Conservation (phyloP, 2,329 filamentous ascomycete species). For the Xylariaceae sp. region DNA sequence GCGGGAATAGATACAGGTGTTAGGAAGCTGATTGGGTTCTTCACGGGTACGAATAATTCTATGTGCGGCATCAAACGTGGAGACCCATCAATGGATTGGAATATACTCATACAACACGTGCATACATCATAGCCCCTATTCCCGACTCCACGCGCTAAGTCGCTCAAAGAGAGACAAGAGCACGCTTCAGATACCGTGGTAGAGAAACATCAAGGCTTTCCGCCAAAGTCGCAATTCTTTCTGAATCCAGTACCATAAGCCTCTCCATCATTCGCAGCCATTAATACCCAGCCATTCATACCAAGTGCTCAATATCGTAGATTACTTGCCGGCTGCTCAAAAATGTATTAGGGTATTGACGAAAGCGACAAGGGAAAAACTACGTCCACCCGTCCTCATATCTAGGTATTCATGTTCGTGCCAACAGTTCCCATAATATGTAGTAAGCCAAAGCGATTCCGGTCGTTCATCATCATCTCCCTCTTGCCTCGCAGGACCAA, state of each 20-base stretch:
- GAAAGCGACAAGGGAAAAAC: conserved; percentile 7
- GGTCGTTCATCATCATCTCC: not conserved
- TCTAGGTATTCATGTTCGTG: conserved; percentile 19
- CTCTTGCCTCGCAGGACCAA: not conserved
- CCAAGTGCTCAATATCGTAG: not conserved
- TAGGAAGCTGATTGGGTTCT: not conserved
- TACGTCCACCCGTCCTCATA: not conserved
- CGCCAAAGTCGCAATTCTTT: not conserved
- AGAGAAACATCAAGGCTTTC: not conserved
- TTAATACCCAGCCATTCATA: too few relatives aligned
- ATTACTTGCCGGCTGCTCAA: conserved; percentile 16
- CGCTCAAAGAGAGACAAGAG: not conserved
- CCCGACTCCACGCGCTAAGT: not conserved
- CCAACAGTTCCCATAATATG: conserved; percentile 10
- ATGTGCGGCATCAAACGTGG: not conserved
- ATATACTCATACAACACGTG: conserved; percentile 1
- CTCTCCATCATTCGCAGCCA: not conserved
- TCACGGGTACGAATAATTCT: not conserved
- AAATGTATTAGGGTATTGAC: conserved; percentile 19
- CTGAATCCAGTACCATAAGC: not conserved
- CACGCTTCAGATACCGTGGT: not conserved
- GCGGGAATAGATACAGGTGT: too few relatives aligned
- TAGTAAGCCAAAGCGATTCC: conserved; percentile 4
- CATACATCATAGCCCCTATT: not conserved
- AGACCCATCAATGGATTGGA: not conserved